These are phyloP conservation scores for Populus simonii DNA, from an alignment of 345 rosid genomes.

Conservation along the genomic window DNA sequence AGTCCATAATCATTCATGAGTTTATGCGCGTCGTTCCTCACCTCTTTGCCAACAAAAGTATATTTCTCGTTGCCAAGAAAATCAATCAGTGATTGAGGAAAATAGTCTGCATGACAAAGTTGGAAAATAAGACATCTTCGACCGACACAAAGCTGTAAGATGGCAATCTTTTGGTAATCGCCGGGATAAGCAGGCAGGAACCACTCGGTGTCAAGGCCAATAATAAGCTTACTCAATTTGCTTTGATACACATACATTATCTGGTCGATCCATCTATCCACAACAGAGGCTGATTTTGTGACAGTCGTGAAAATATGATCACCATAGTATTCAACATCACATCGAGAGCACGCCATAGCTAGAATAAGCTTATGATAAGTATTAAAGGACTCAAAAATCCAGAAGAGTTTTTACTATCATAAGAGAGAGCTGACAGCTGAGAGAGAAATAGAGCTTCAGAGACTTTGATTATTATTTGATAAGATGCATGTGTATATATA, in stretches of 20 bases:
- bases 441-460: too few relatives aligned
- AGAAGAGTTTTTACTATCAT: too few relatives aligned
- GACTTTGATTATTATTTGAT: too few relatives aligned
- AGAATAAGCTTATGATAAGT: too few relatives aligned
- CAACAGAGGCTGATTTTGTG: neutral
- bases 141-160: neutral
- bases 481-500: too few relatives aligned
- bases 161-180: conserved; percentile 1
- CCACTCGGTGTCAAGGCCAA: conserved; percentile 11
- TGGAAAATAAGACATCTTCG: neutral
- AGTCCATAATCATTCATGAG: neutral
- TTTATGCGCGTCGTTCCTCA: neutral
- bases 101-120: neutral
- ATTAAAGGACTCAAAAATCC: too few relatives aligned
- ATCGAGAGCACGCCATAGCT: too few relatives aligned
- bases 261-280: neutral
- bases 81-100: neutral
- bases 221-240: neutral
- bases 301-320: neutral
- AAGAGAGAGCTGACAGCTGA: too few relatives aligned
- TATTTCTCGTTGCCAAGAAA: neutral
- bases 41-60: conserved; percentile 6
- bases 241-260: neutral
- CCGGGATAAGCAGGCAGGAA: neutral
- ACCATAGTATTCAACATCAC: too few relatives aligned